Conservation (phyloP, 176 grass and related monocot species). For the Oryza glumipatula region DNA sequence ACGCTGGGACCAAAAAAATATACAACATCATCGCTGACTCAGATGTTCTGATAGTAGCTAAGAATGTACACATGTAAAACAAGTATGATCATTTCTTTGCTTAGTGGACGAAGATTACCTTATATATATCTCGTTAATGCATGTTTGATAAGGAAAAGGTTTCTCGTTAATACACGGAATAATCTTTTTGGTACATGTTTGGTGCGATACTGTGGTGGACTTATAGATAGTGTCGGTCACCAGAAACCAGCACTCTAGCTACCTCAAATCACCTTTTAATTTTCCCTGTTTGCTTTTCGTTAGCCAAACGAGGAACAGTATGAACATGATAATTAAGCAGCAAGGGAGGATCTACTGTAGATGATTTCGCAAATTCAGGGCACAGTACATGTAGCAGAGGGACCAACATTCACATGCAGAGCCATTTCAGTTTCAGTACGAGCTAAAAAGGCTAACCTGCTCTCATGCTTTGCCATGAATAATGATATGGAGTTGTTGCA, state of each 20-base stretch:
- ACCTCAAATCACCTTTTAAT: background rate
- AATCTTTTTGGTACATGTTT: background rate
- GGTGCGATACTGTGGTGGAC: conserved; percentile 20
- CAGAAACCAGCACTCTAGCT: conserved; percentile 37
- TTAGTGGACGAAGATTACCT: background rate
- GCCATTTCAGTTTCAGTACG: background rate
- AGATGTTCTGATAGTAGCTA: background rate
- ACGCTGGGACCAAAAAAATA: background rate
- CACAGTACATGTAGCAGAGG: background rate
- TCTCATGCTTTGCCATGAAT: background rate
- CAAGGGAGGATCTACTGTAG: background rate
- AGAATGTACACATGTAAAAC: background rate
- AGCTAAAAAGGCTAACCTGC: background rate
- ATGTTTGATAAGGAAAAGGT: conserved; percentile 6
- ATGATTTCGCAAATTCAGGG: conserved; percentile 5
- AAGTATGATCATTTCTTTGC: background rate
- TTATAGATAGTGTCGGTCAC: conserved; percentile 42
- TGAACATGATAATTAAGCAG: background rate
- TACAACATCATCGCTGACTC: background rate
- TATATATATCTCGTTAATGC: background rate
- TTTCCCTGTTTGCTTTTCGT: background rate
- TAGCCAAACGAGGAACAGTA: conserved; percentile 4
- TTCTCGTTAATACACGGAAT: background rate
- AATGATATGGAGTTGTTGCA: background rate
- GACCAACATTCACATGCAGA: background rate